Percentiles rank a stretch among this genome's conserved stretches.
These are phyloP conservation scores for Volvariella surrecta DNA, from an alignment of 1,284 basidiomycete genomes.

Conservation along the genomic window DNA sequence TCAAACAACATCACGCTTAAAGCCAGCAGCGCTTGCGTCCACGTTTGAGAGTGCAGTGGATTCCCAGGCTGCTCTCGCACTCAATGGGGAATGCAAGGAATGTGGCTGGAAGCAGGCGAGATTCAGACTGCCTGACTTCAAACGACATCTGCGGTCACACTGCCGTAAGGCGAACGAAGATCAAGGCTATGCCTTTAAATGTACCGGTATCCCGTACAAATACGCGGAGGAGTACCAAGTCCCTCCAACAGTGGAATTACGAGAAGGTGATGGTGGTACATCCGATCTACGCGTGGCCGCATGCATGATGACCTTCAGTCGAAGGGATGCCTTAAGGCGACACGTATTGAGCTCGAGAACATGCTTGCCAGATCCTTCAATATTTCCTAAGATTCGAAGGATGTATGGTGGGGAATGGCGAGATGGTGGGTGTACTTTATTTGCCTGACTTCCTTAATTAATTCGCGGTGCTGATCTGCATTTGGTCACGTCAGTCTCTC, in stretches of 20 bases:
- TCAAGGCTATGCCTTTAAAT: constrained; percentile 22
- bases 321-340: constrained; percentile 46
- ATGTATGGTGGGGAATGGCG: constrained; percentile 4
- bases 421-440: not conserved
- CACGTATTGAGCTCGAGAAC: constrained; percentile 24
- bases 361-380: too few relatives aligned
- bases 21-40: constrained; percentile 10
- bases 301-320: constrained; percentile 41
- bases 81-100: constrained; percentile 20
- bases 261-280: not conserved
- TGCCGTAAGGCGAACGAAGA: constrained; percentile 21
- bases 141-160: constrained; percentile 45
- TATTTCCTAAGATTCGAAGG: too few relatives aligned
- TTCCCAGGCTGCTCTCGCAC: too few relatives aligned
- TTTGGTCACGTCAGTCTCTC: too few relatives aligned
- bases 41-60: constrained; percentile 10
- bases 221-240: constrained; percentile 6
- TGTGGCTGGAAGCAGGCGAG: constrained; percentile 27
- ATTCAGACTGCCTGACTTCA: constrained; percentile 40
- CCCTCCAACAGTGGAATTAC: not conserved
- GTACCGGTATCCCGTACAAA: constrained; percentile 29
- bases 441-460: too few relatives aligned
- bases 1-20: constrained; percentile 13
- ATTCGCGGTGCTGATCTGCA: too few relatives aligned
- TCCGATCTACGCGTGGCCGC: constrained; percentile 35